Evolutionary conservation across 1,284 basidiomycete species (phyloP), one percentile per base, ranked within the genome.

Genomic region (Pholiota adiposa): DNA sequence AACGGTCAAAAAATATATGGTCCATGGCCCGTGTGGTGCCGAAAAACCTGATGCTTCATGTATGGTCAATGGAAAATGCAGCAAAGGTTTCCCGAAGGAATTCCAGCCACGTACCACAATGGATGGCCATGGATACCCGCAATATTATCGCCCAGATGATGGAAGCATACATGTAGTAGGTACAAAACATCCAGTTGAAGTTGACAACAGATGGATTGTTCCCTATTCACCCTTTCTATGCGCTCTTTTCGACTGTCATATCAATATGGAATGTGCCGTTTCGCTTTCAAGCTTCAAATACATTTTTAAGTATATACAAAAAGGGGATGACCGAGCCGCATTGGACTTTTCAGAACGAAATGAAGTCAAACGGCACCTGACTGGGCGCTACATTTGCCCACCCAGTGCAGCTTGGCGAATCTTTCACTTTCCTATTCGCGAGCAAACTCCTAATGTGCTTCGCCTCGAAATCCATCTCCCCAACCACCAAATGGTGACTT

Each of bases 221-320:
- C 77, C 79, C 0, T 76, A 78, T 59, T 68, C 63, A 51, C 75
- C 75, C 0, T 73, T 66, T 41, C 64, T 79, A 1, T 62, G 60
- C 2, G 59, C 64, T 2, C 61, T 68, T 16, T 80, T 73, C 48
- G 43, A 75, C 21, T 82, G 81, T 58, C 83, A 86, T 61, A 80
- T 84, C 61, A 84, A 86, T 60, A 64, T 80, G 0, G 74, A 79
- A 50, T 72, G 75, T 50, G 70, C 67, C 1, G 60, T 69, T 3
- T 70, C 68, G 0, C 59, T 81, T 18, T 59, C 56, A 0, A 69
- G 75, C 0, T 55, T 79, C 61, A 81, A 83, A 61, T 83, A 83
- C 60, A 58, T 76, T 4, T 73, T 75, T 69, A 83, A 83, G 60
- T 83, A 83, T 61, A 72, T 81, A 38, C 72, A 78, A 59, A 84